Conservation (phyloP, 148 eudicot genomes). For the Amaranthus hypochondriacus region DNA sequence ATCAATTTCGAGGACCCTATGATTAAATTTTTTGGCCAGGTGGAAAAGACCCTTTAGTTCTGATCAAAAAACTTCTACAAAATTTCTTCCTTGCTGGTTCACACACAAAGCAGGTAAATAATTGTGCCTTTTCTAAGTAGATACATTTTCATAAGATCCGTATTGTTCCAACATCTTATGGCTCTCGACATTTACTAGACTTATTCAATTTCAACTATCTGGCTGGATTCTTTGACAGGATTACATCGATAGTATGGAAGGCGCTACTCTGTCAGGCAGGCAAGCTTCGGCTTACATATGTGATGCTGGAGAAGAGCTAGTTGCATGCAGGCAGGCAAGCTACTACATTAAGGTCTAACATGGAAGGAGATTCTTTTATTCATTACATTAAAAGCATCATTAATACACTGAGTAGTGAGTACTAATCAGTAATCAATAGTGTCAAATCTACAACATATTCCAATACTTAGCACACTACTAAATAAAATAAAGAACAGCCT, state of each 20-base stretch:
- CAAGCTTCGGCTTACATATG: constrained; percentile 90
- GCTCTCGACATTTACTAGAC: not conserved
- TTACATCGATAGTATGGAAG: constrained; percentile 98
- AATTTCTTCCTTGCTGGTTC: constrained; percentile 98
- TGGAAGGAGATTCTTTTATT: no score
- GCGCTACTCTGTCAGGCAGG: constrained; percentile 92
- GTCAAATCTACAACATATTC: no score
- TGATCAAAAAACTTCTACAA: constrained; percentile 83
- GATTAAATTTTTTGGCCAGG: no score
- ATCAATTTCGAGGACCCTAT: no score
- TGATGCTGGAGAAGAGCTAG: constrained; percentile 77
- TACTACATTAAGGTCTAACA: no score
- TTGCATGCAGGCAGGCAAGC: constrained; percentile 58
- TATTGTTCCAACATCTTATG: no score
- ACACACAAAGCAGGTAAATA: constrained; percentile 87
- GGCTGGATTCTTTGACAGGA: constrained; percentile 21
- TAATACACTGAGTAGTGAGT: no score
- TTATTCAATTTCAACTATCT: not conserved
- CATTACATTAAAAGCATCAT: no score
- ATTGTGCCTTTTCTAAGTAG: not conserved
- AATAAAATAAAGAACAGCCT: no score
- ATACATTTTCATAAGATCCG: not conserved
- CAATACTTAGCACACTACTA: no score
- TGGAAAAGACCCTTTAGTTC: constrained; percentile 98
- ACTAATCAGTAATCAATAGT: no score